phyloP scores from a whole-genome alignment of 2,329 filamentous ascomycete species.

The Helotiales sp. region DNA sequence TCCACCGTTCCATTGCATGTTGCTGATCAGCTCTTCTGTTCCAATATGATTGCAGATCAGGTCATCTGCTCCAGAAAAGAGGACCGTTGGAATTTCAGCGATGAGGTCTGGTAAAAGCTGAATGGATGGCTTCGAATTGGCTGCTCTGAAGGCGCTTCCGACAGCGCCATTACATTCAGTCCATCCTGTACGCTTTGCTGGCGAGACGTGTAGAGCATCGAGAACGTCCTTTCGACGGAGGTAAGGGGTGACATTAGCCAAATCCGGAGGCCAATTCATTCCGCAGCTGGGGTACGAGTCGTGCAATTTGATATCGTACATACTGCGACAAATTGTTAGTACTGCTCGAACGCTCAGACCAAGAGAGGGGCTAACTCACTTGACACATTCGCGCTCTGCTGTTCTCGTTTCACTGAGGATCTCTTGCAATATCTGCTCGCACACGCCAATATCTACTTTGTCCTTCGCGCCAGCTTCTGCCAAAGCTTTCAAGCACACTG shows the following conservation, averaged over 20 bases:
- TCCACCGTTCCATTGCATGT: slow-evolving; percentile 87
- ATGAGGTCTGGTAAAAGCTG: slow-evolving; percentile 77
- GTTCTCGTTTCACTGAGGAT: slow-evolving; percentile 65
- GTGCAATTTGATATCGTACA: slow-evolving; percentile 91
- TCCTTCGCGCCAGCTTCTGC: slow-evolving; percentile 58
- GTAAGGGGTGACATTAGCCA: slow-evolving; percentile 76
- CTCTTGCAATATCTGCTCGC: slow-evolving; percentile 74
- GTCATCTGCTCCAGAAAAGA: slow-evolving; percentile 93
- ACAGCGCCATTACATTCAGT: slow-evolving; percentile 85
- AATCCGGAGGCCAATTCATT: slow-evolving; percentile 97
- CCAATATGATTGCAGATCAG: slow-evolving; percentile 97
- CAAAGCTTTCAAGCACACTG: slow-evolving; percentile 63
- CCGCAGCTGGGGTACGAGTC: slow-evolving; percentile 84
- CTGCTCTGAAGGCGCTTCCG: slow-evolving; percentile 66
- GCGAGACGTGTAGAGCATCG: slow-evolving; percentile 77
- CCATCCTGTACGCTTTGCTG: slow-evolving; percentile 85
- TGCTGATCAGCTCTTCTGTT: slow-evolving; percentile 86
- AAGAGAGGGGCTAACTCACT: slow-evolving; percentile 38
- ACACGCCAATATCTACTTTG: slow-evolving; percentile 66
- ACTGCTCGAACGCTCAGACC: background rate
- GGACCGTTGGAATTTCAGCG: slow-evolving; percentile 72
- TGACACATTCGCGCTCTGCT: slow-evolving; percentile 62
- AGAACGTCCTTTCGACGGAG: slow-evolving; percentile 79
- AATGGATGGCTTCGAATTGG: slow-evolving; percentile 71
- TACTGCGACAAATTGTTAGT: slow-evolving; percentile 40